These are phyloP conservation scores for Colletotrichum sublineola DNA, from an alignment of 2,329 filamentous ascomycete species.

Conservation along the genomic window DNA sequence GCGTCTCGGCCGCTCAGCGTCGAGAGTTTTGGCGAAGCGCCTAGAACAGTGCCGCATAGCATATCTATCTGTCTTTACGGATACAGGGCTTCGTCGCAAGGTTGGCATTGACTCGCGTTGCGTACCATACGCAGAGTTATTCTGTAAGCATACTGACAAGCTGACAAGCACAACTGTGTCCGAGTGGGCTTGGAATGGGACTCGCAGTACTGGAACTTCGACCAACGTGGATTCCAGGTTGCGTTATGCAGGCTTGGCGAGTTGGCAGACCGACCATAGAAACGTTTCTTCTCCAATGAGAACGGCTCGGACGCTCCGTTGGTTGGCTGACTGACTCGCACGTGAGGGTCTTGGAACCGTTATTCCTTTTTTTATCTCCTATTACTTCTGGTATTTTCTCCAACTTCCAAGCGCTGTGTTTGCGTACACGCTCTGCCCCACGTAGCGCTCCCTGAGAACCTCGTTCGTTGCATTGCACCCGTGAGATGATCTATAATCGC, in stretches of 20 bases:
- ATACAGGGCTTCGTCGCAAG: background rate
- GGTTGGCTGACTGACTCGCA: slow-evolving; percentile 39
- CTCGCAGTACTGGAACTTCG: background rate
- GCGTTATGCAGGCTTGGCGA: background rate
- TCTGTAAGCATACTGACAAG: background rate
- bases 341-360: slow-evolving; percentile 35
- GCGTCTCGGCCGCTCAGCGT: background rate
- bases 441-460: background rate
- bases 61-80: background rate
- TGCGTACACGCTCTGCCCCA: slow-evolving; percentile 23
- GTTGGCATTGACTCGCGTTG: background rate
- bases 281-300: background rate
- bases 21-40: background rate
- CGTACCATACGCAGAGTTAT: background rate
- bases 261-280: background rate
- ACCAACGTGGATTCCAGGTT: background rate
- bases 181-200: background rate
- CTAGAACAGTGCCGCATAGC: background rate
- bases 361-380: background rate
- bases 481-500: background rate
- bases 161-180: background rate
- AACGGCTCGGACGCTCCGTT: slow-evolving; percentile 16
- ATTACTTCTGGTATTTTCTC: background rate
- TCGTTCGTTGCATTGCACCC: background rate
- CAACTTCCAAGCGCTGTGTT: slow-evolving; percentile 14